Base-by-base conservation (phyloP, 2,329 filamentous ascomycete genomes). In the Amylocarpus encephaloides region DNA sequence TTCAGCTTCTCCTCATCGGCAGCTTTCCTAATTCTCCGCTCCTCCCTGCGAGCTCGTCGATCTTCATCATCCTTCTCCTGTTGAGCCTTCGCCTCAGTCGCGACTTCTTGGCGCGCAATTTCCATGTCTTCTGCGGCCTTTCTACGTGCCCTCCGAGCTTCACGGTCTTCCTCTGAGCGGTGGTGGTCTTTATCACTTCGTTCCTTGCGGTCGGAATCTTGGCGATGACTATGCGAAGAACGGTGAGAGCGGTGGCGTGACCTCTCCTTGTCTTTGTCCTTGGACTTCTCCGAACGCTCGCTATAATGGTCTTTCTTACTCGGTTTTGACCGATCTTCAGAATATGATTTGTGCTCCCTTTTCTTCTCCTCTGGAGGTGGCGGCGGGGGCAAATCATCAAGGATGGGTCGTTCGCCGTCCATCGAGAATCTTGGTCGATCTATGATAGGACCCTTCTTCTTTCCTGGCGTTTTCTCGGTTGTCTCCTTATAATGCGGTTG, bases 41-140 rank as follows among this genome's bases (percentile, higher is more conserved):
- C 58, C 29, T 61, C 60, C 2, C 58, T 51, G 19, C 59, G 50
- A 4, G 48, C 29, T 18, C 54, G 48, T 4, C 56, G 46, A n/a
- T 58, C 58, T 26, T 59, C 59, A 13, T 61, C 61, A 19, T 62
- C 57, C 36, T 57, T 58, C 48, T 62, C 59, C 12, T 51, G 48
- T 6, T 48, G 45, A 36, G 49, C 41, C 41, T 48, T 50, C 6
- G 57, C 38, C 10, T 54, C 55, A 16, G 59, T 57, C 1, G 55
- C 61, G 9, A 59, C 60, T 35, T 62, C 46, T 33, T 48, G 49
- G 12, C 58, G 53, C 6, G 57, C 59, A 38, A 52, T 40, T n/a
- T 55, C 54, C 48, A 57, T 54, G 11, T 56, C 44, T 30, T 55
- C 59, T 26, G 60, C 60, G 10, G 52, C 48, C 36, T 63, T 61